Percentiles rank a stretch among this genome's conserved stretches.
Conservation (phyloP, 2,329 filamentous ascomycete genomes). For the Diaporthe ilicicola region DNA sequence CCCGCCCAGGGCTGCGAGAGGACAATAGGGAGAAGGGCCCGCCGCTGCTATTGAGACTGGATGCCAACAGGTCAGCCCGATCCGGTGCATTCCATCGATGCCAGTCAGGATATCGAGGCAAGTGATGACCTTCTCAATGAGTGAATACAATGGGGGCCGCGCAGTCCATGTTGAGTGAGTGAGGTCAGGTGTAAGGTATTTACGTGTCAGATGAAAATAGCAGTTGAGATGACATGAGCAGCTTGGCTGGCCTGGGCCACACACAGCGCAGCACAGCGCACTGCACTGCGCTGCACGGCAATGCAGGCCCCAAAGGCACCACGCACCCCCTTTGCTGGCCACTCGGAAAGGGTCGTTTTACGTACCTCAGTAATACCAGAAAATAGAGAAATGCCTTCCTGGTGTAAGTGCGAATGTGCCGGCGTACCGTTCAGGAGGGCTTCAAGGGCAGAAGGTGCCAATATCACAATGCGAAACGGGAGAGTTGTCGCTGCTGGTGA, state of each 20-base stretch:
- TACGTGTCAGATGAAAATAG: constrained; percentile 32
- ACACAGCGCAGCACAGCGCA: constrained; percentile 1
- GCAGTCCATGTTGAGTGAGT: constrained; percentile 17
- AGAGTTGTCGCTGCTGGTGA: background rate
- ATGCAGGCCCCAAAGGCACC: background rate
- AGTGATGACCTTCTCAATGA: background rate
- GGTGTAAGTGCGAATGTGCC: background rate
- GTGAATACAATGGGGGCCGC: constrained; percentile 17
- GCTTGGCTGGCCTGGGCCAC: constrained; percentile 9
- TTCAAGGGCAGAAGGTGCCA: constrained; percentile 24
- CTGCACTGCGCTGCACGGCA: background rate
- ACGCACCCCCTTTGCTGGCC: constrained; percentile 20
- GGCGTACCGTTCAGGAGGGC: constrained; percentile 10
- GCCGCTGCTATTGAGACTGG: background rate
- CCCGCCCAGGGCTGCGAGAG: constrained; percentile 17
- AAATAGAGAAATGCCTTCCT: background rate
- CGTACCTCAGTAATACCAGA: constrained; percentile 26
- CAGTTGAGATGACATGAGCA: constrained; percentile 27
- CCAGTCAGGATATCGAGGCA: background rate
- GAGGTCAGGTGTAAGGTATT: constrained; percentile 21
- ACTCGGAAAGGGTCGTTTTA: constrained; percentile 2
- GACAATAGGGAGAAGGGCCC: constrained; percentile 14
- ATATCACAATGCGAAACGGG: constrained; percentile 33
- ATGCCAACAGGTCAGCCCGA: constrained; percentile 13
- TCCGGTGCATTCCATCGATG: constrained; percentile 2